Base-by-base conservation (phyloP, 129 eudicot species). In the Artemisia tridentata region DNA sequence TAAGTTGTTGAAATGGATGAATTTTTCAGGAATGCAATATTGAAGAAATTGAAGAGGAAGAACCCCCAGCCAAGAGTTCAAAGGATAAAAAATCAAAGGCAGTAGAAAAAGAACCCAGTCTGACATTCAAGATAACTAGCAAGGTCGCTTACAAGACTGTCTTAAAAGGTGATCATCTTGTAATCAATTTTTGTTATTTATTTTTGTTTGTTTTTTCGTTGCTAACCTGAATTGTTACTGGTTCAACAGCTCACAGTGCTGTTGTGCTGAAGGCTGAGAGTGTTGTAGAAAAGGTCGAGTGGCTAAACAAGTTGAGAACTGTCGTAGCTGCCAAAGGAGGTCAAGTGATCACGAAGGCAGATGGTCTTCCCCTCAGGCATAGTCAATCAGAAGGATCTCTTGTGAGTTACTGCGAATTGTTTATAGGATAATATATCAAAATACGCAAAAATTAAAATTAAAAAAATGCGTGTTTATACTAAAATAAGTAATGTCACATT, bases 351-450 rank as follows among this genome's bases (percentile, higher is more conserved):
- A 71, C 38, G 47, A 95, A 82, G 80, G 77, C 84, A 72, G 97
- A 95, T 72, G 77, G 81, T 7, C 80, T 80, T 60, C 67, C 91
- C 20, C 80, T 95, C 73, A 86, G 99, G 74, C 97, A 90, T 68
- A 88, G 91, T 77, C 91, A 78, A 41, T 95, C 99, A 59, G 99
- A 95, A 69, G 97, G 99, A 52, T 95, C 99, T 71, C 99, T 95
- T 80, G 99, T 95, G 75, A 85, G 85, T 83, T 55, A 17, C 45
- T 27, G 2, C 13, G 8, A 17, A 27, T 1, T 31, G 13, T 58
- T 47, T 34, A 9, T 64, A 20, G 12, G 12, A 3, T 10, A 20
- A 11, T 58, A 19, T 8, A 16, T 55, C 10, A 15, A 8, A 55
- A 55, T 1, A 14, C 0, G 0, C 8, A 15, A 51, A 3, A 51